phyloP scores from a whole-genome alignment of 177 flowering plant species.

The Vitis hybrid region DNA sequence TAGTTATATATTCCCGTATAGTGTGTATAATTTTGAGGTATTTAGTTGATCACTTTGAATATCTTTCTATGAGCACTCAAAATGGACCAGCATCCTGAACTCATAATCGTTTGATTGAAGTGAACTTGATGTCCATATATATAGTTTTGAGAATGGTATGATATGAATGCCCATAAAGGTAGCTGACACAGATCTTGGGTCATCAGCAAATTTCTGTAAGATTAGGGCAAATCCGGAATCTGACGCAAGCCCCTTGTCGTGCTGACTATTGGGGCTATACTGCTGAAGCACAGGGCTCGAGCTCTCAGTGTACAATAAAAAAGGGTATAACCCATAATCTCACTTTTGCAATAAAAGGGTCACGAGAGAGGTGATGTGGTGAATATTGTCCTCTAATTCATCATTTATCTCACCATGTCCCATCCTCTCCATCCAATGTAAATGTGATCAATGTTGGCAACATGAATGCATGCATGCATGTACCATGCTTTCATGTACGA shows the following conservation, averaged over 20 bases:
- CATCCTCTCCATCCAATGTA: neutral
- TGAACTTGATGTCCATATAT: neutral
- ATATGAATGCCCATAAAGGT: neutral
- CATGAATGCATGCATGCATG: conserved; percentile 7
- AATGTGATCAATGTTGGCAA: neutral
- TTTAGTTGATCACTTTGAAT: no score
- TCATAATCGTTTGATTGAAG: neutral
- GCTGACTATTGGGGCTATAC: neutral
- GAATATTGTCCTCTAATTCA: neutral
- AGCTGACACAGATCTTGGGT: neutral
- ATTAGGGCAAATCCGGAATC: neutral
- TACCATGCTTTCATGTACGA: conserved; percentile 13
- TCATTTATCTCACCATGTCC: neutral
- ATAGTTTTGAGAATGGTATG: neutral
- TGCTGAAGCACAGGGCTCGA: neutral
- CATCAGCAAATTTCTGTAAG: neutral
- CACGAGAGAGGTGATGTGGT: neutral
- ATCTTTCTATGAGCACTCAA: no score
- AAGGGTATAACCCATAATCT: neutral
- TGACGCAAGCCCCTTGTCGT: neutral
- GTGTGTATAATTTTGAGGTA: no score
- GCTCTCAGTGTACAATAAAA: no score
- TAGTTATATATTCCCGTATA: no score
- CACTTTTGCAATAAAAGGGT: neutral
- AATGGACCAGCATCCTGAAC: no score